phyloP scores from a whole-genome alignment of 805 yeast species.

The Lachancea lanzarotensis region DNA sequence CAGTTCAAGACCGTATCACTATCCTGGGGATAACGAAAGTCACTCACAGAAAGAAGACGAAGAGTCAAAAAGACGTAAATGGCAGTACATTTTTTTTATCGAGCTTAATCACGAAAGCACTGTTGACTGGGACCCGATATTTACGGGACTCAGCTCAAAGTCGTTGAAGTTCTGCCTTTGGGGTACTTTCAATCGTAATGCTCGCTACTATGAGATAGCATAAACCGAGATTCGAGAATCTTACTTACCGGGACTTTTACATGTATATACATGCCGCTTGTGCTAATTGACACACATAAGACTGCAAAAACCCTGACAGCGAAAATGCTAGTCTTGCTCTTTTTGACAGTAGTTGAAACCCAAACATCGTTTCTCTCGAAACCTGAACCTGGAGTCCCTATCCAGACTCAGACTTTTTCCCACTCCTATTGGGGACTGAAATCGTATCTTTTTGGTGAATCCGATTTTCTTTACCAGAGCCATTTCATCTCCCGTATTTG shows the following conservation, averaged over 20 bases:
- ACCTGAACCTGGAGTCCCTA: background rate
- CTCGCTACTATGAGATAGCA: conserved; percentile 30
- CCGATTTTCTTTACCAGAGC: background rate
- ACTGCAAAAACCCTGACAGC: no score
- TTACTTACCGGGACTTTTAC: background rate
- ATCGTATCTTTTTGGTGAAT: background rate
- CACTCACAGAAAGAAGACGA: background rate
- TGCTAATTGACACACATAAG: no score
- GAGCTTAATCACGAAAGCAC: conserved; percentile 42
- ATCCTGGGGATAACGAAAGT: conserved; percentile 29
- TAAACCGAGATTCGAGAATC: conserved; percentile 21
- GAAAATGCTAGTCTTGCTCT: no score
- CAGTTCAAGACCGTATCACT: conserved; percentile 66
- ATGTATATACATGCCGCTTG: background rate
- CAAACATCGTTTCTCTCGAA: background rate
- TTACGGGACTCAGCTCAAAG: conserved; percentile 35
- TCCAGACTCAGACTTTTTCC: no score
- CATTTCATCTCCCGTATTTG: conserved; percentile 60
- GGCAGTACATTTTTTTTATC: conserved; percentile 80
- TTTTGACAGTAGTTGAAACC: no score
- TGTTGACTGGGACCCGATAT: conserved; percentile 32
- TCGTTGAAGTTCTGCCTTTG: conserved; percentile 50
- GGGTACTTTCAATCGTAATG: conserved; percentile 50
- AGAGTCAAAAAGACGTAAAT: conserved; percentile 29
- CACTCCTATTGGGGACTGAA: no score